Percentiles rank a stretch among this genome's conserved stretches.
These are phyloP conservation scores for Cercophora scortea DNA, from an alignment of 495 filamentous ascomycete species.

Conservation along the genomic window DNA sequence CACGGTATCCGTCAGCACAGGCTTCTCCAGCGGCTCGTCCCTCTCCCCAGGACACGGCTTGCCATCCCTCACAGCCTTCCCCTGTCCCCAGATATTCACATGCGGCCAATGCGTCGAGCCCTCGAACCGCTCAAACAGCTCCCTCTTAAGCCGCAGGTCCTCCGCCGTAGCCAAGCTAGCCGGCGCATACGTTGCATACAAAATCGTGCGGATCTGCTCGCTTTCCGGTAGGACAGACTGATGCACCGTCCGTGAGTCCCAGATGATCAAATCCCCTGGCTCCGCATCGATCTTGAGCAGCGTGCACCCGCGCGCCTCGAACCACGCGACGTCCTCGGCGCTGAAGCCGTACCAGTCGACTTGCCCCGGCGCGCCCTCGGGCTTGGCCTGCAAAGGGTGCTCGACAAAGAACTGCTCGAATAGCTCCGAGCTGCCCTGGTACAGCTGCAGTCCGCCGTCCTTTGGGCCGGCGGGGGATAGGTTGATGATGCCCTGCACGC, in stretches of 20 bases:
- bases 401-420: conserved; percentile 21
- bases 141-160: background rate
- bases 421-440: conserved; percentile 21
- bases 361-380: conserved; percentile 22
- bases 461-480: conserved; percentile 33
- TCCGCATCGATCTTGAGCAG: conserved; percentile 35
- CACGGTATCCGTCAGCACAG: background rate
- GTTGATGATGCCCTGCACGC: conserved; percentile 42
- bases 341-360: conserved; percentile 37
- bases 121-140: background rate
- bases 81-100: background rate
- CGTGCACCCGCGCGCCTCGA: conserved; percentile 23
- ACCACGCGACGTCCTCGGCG: conserved; percentile 31
- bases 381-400: conserved; percentile 14
- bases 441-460: conserved; percentile 37
- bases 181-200: background rate
- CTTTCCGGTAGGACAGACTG: conserved; percentile 7
- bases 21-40: background rate
- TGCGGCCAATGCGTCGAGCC: background rate
- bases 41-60: background rate
- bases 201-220: background rate
- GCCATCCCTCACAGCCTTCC: background rate
- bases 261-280: conserved; percentile 35
- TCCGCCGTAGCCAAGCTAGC: background rate
- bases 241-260: conserved; percentile 35